These are phyloP conservation scores for Xanthoconium purpureum DNA, from an alignment of 768 basidiomycete species.

Conservation along the genomic window DNA sequence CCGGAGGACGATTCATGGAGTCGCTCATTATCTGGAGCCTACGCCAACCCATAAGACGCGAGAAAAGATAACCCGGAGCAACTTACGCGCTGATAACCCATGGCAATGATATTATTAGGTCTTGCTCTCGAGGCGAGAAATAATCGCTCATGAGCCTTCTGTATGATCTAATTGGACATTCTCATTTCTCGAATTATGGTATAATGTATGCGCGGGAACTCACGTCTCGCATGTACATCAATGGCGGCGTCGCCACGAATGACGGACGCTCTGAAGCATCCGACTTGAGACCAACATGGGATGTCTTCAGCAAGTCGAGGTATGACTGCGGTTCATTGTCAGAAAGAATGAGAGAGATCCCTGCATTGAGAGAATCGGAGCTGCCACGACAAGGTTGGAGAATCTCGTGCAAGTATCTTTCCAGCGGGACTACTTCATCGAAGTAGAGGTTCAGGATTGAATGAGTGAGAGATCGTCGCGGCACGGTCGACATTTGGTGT, in stretches of 20 bases:
- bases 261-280: slow-evolving; percentile 17
- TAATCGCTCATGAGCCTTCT: slow-evolving; percentile 55
- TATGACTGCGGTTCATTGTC: slow-evolving; percentile 31
- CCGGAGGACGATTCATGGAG: slow-evolving; percentile 38
- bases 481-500: background rate
- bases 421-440: slow-evolving; percentile 37
- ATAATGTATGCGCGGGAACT: slow-evolving; percentile 10
- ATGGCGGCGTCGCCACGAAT: slow-evolving; percentile 36
- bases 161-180: slow-evolving; percentile 47
- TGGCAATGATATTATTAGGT: slow-evolving; percentile 57
- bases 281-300: slow-evolving; percentile 45
- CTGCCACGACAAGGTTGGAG: slow-evolving; percentile 19
- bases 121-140: slow-evolving; percentile 39
- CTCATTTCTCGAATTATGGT: background rate
- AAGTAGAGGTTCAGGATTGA: slow-evolving; percentile 46
- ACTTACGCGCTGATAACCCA: slow-evolving; percentile 61
- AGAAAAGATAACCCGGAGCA: background rate
- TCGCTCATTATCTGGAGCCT: slow-evolving; percentile 36
- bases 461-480: slow-evolving; percentile 19
- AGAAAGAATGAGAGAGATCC: background rate
- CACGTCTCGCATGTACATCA: slow-evolving; percentile 57
- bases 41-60: background rate
- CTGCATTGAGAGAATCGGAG: slow-evolving; percentile 12
- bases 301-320: slow-evolving; percentile 38
- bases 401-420: slow-evolving; percentile 39